These are phyloP conservation scores for Phyllosticta ampelicida DNA, from an alignment of 2,329 filamentous ascomycete species.

Conservation along the genomic window DNA sequence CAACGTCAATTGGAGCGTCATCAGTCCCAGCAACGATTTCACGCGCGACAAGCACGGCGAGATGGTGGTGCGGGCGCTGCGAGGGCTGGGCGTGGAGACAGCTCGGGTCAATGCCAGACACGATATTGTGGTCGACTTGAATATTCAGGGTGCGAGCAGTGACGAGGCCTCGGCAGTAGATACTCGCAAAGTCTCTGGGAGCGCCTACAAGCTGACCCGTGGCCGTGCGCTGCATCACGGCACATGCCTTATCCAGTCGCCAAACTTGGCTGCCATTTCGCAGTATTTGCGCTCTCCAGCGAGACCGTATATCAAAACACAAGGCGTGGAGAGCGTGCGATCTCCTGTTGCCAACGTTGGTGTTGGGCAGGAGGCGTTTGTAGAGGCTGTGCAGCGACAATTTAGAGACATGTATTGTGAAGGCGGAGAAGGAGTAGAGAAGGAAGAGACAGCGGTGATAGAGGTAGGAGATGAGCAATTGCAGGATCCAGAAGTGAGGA, in stretches of 20 bases:
- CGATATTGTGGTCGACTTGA: constrained; percentile 70
- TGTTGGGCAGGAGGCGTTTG: constrained; percentile 38
- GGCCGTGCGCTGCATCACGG: constrained; percentile 81
- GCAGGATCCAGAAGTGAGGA: constrained; percentile 43
- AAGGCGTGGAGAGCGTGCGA: constrained; percentile 84
- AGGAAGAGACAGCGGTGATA: constrained; percentile 28
- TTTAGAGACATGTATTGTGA: constrained; percentile 57
- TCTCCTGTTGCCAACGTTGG: constrained; percentile 74
- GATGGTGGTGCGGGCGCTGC: constrained; percentile 83
- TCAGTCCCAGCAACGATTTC: constrained; percentile 65
- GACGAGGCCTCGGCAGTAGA: constrained; percentile 20
- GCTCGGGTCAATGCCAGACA: constrained; percentile 79
- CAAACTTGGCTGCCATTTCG: constrained; percentile 60
- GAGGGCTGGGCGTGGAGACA: constrained; percentile 44
- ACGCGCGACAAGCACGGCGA: constrained; percentile 78
- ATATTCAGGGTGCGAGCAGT: constrained; percentile 14
- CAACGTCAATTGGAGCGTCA: constrained; percentile 92
- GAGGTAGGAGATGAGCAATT: constrained; percentile 45
- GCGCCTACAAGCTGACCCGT: constrained; percentile 85
- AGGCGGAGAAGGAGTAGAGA: constrained; percentile 21
- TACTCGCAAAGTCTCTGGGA: constrained; percentile 74
- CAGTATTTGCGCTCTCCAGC: constrained; percentile 68
- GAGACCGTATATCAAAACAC: constrained; percentile 62
- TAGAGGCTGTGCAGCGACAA: constrained; percentile 37
- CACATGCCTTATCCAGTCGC: constrained; percentile 72